Evolutionary conservation across 2,329 filamentous ascomycete species (phyloP).

Genomic region (Sclerotinia sclerotiorum): DNA sequence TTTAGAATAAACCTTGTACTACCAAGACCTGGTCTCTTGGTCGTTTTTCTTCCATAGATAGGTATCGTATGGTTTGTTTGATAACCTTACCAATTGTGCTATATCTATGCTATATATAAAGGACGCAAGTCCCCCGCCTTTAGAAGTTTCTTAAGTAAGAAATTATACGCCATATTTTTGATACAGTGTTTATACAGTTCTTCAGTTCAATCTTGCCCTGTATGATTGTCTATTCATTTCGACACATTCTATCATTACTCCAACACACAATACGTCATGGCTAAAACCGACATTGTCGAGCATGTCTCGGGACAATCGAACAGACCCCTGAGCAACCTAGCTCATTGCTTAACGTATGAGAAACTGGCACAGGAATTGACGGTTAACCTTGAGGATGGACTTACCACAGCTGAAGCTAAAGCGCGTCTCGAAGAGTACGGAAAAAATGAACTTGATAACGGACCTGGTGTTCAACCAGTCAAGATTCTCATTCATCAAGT

Average conservation of each 20-base stretch:
- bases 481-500: conserved; percentile 67
- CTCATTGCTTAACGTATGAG: conserved; percentile 59
- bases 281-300: neutral
- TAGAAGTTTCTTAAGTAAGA: neutral
- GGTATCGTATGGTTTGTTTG: neutral
- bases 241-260: conserved; percentile 19
- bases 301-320: conserved; percentile 49
- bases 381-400: conserved; percentile 57
- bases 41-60: neutral
- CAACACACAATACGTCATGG: conserved; percentile 12
- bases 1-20: neutral
- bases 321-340: conserved; percentile 58
- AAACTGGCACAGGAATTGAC: conserved; percentile 55
- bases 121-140: neutral
- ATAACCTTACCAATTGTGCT: neutral
- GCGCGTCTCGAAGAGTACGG: conserved; percentile 57
- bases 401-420: conserved; percentile 55
- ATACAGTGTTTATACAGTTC: neutral
- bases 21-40: conserved; percentile 3
- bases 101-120: neutral
- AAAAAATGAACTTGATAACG: conserved; percentile 62
- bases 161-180: neutral
- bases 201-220: conserved; percentile 9
- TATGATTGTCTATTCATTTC: conserved; percentile 12
- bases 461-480: conserved; percentile 56